phyloP scores from a whole-genome alignment of 1,284 basidiomycete species.

The Ustilago tritici region DNA sequence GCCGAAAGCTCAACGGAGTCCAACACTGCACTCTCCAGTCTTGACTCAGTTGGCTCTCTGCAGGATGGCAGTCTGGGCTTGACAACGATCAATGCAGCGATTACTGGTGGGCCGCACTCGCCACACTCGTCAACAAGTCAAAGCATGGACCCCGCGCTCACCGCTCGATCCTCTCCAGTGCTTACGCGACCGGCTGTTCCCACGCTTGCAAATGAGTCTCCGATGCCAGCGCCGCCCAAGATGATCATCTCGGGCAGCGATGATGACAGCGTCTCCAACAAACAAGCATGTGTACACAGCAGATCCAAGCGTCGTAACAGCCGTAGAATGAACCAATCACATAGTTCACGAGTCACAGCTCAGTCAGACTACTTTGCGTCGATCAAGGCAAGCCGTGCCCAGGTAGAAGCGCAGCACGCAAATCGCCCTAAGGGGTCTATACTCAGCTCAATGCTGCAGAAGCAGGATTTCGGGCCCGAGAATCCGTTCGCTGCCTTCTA shows the following conservation, averaged over 20 bases:
- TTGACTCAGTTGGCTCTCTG: conserved; percentile 41
- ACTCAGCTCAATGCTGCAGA: conserved; percentile 49
- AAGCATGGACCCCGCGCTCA: conserved; percentile 27
- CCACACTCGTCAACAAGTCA: conserved; percentile 30
- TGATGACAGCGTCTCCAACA: conserved; percentile 29
- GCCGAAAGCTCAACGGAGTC: conserved; percentile 54
- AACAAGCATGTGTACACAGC: conserved; percentile 8
- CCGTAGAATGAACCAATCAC: conserved; percentile 22
- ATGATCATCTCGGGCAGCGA: conserved; percentile 41
- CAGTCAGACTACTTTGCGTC: conserved; percentile 51
- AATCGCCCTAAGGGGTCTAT: conserved; percentile 45
- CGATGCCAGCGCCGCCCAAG: conserved; percentile 30
- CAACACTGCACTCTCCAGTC: conserved; percentile 45
- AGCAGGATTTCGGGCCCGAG: conserved; percentile 47
- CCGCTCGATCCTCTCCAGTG: conserved; percentile 39
- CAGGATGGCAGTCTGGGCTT: conserved; percentile 45
- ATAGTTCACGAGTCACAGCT: conserved; percentile 9
- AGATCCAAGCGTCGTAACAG: conserved; percentile 21
- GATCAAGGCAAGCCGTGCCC: conserved; percentile 34
- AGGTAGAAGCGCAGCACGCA: conserved; percentile 48
- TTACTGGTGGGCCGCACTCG: conserved; percentile 39
- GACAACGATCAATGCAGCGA: conserved; percentile 48
- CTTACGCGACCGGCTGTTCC: conserved; percentile 24
- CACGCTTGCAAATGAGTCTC: conserved; percentile 6
- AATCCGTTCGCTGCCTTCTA: conserved; percentile 71